Evolutionary conservation across 2,329 filamentous ascomycete genomes (phyloP).

Genomic region (Penicillium sp.): DNA sequence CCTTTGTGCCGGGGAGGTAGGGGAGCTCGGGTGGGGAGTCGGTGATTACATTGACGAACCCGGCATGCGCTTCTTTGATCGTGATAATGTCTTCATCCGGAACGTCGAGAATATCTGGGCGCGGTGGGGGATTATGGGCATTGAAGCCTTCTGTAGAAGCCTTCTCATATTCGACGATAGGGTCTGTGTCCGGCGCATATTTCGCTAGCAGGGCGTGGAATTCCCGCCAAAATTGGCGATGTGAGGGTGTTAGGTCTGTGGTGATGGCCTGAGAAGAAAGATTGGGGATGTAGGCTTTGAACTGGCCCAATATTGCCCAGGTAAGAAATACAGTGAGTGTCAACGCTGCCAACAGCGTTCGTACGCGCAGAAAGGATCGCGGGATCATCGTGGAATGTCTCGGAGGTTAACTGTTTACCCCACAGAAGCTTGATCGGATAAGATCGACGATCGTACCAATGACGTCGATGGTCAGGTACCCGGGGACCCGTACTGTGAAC

Average conservation of each 20-base stretch:
- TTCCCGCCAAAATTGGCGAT: conserved; percentile 34
- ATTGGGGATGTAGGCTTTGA: background rate
- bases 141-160: conserved; percentile 32
- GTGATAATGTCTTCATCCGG: conserved; percentile 28
- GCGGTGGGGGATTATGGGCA: conserved; percentile 26
- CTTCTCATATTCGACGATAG: conserved; percentile 29
- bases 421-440: conserved; percentile 1
- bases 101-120: conserved; percentile 35
- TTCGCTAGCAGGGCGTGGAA: conserved; percentile 35
- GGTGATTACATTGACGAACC: conserved; percentile 35
- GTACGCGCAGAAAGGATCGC: conserved; percentile 13
- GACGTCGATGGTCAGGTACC: background rate
- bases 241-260: conserved; percentile 11
- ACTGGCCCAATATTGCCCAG: conserved; percentile 10
- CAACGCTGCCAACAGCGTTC: conserved; percentile 13
- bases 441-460: background rate
- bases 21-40: conserved; percentile 33
- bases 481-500: background rate
- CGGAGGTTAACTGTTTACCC: background rate
- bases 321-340: conserved; percentile 1
- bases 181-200: conserved; percentile 32
- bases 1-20: conserved; percentile 37
- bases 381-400: conserved; percentile 2
- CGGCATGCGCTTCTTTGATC: conserved; percentile 38
- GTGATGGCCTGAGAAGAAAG: background rate